phyloP scores from a whole-genome alignment of 1,284 basidiomycete species.

The Cystobasidiaceae sp. region DNA sequence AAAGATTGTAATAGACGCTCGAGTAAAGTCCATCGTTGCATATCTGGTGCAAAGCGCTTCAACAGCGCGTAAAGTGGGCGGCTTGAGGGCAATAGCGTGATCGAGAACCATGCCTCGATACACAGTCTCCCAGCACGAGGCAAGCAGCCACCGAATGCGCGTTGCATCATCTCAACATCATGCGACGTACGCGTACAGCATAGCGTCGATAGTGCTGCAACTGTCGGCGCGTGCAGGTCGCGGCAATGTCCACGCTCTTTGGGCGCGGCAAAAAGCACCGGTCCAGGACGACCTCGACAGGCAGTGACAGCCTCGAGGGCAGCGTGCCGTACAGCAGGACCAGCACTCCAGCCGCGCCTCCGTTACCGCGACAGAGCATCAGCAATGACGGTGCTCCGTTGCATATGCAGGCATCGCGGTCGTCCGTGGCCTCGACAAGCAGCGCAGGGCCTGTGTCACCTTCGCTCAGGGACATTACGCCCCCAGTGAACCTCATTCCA shows the following conservation, averaged over 20 bases:
- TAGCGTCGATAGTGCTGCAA: not conserved
- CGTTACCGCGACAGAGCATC: conserved; percentile 10
- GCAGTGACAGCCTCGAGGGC: conserved; percentile 3
- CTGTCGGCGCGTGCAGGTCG: too few species aligned
- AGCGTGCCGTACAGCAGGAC: conserved; percentile 20
- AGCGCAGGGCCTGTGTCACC: not conserved
- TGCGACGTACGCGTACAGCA: not conserved
- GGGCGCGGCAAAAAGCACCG: conserved; percentile 1
- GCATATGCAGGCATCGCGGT: not conserved
- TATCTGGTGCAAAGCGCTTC: too few species aligned
- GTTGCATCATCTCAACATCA: not conserved
- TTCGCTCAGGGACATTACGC: conserved; percentile 9
- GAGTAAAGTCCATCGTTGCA: too few species aligned
- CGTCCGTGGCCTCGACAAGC: not conserved
- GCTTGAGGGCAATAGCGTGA: too few species aligned
- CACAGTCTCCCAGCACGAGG: too few species aligned
- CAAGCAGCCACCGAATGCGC: too few species aligned
- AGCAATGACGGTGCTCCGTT: not conserved
- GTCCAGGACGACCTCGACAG: not conserved
- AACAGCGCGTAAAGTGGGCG: too few species aligned
- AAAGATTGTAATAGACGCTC: too few species aligned
- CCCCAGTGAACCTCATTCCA: conserved; percentile 23
- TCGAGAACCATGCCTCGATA: too few species aligned
- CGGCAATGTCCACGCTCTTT: conserved; percentile 6
- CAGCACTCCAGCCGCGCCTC: conserved; percentile 3